phyloP scores from a whole-genome alignment of 306 rosid genomes.

The Trifolium repens region DNA sequence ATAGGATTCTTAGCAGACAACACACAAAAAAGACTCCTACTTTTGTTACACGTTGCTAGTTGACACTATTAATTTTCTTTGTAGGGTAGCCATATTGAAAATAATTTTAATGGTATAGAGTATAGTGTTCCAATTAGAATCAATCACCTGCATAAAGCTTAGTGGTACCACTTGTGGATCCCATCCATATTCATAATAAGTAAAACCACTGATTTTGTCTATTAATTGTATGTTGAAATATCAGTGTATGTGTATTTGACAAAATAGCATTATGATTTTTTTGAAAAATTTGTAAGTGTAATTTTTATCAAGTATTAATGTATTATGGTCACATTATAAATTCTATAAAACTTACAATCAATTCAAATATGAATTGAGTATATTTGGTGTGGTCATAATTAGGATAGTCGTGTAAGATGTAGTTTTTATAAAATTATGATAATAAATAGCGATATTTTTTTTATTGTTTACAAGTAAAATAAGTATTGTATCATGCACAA shows the following conservation, averaged over 20 bases:
- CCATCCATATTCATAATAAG: neutral
- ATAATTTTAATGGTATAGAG: conserved; percentile 4
- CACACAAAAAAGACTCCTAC: conserved; percentile 19
- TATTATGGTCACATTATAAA: neutral
- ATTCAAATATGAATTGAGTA: too few species aligned
- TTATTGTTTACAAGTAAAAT: too few species aligned
- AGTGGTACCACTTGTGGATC: conserved; percentile 6
- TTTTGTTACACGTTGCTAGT: conserved; percentile 32
- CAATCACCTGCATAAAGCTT: conserved; percentile 33
- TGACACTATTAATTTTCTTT: conserved; percentile 26
- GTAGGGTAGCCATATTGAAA: conserved; percentile 33
- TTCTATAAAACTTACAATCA: too few species aligned
- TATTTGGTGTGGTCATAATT: too few species aligned
- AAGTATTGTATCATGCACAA: too few species aligned
- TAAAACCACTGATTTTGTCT: neutral
- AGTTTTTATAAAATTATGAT: too few species aligned
- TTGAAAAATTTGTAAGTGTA: neutral
- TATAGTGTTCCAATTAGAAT: conserved; percentile 3
- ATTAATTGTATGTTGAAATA: neutral
- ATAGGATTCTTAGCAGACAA: conserved; percentile 22
- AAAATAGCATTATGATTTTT: neutral
- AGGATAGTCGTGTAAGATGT: too few species aligned
- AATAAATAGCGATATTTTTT: too few species aligned
- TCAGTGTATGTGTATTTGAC: neutral
- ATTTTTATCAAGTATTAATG: too few species aligned